phyloP scores from a whole-genome alignment of 805 yeast genomes.

The Kazachstania psychrophila region DNA sequence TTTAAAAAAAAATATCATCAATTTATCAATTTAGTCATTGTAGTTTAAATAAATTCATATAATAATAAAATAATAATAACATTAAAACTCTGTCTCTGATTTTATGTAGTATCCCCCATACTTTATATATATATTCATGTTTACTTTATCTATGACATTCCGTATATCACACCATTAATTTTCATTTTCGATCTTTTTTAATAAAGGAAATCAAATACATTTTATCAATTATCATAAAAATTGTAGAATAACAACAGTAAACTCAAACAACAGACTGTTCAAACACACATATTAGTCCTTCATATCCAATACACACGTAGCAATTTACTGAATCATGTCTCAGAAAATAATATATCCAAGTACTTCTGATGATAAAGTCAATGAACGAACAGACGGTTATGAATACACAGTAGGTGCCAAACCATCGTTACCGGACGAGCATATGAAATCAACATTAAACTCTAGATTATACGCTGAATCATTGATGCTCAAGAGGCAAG shows the following conservation, averaged over 20 bases:
- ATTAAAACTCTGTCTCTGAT: too few relatives aligned
- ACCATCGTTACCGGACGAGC: constrained; percentile 22
- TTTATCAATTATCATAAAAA: neutral
- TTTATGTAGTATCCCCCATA: too few relatives aligned
- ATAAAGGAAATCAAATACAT: too few relatives aligned
- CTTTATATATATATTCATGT: too few relatives aligned
- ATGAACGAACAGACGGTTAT: constrained; percentile 15
- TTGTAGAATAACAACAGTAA: too few relatives aligned
- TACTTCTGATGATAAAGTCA: constrained; percentile 12
- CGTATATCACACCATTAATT: too few relatives aligned
- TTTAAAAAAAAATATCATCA: constrained; percentile 1
- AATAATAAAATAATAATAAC: constrained; percentile 1
- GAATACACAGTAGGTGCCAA: constrained; percentile 26
- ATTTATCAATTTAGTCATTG: constrained; percentile 5
- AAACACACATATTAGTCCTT: neutral
- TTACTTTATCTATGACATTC: too few relatives aligned
- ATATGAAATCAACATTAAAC: constrained; percentile 3
- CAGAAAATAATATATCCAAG: constrained; percentile 22
- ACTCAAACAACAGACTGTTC: too few relatives aligned
- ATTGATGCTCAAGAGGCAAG: constrained; percentile 25
- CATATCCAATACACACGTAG: too few relatives aligned
- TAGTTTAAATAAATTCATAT: constrained; percentile 6
- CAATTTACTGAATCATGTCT: constrained; percentile 10
- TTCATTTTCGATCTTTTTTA: too few relatives aligned
- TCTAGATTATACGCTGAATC: constrained; percentile 20